Percentiles rank a stretch among this genome's conserved stretches.
These are phyloP conservation scores for Mycena galopus DNA, from an alignment of 768 basidiomycete genomes.

Conservation along the genomic window DNA sequence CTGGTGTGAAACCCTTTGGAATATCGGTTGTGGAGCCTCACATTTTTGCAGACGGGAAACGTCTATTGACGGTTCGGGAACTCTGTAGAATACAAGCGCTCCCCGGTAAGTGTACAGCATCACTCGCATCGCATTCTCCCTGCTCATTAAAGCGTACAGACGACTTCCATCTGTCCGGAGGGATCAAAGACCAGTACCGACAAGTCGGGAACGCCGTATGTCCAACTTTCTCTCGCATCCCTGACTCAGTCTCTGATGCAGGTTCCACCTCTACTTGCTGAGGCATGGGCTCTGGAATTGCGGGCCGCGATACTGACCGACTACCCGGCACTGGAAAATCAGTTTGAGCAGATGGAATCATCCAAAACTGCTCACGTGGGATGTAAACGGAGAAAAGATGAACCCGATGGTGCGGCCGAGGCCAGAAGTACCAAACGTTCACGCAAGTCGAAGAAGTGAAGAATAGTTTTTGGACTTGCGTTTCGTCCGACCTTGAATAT, in stretches of 20 bases:
- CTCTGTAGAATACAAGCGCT: not conserved
- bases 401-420: not conserved
- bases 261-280: constrained; percentile 2
- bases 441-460: not conserved
- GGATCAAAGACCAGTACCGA: constrained; percentile 1
- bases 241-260: not conserved
- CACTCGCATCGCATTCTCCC: not conserved
- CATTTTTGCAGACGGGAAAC: not conserved
- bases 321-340: not conserved
- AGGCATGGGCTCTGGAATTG: not conserved
- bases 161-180: not conserved
- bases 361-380: not conserved
- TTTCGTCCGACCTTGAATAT: too few relatives aligned
- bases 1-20: not conserved
- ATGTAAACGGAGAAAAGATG: not conserved
- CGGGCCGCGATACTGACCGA: not conserved
- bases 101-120: not conserved
- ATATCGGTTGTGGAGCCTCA: not conserved
- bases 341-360: not conserved
- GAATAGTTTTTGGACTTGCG: too few relatives aligned
- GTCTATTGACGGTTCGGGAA: constrained; percentile 3
- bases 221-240: not conserved
- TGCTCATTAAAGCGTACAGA: not conserved
- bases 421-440: not conserved
- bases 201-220: constrained; percentile 12